Evolutionary conservation across 805 yeast species (phyloP), one percentile per base, ranked within the genome.

Genomic region (Tetrapisispora nanseiensis): DNA sequence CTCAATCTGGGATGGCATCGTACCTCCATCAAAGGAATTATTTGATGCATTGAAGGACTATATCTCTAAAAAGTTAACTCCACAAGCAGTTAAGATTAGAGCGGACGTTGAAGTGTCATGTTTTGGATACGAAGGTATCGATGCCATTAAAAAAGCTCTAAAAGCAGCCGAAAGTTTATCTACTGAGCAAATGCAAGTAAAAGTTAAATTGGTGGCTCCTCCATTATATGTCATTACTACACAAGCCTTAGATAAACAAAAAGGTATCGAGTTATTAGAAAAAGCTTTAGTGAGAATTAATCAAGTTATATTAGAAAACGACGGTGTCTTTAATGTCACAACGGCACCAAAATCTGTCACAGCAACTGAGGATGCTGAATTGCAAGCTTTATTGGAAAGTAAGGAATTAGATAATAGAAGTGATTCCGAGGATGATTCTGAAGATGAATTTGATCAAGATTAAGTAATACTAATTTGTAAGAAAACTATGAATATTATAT

Each of bases 331-430:
- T 64, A 86, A 84, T 52, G 82, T 90, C 50, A 87, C 94, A 42
- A 90, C 89, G 97, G 89, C 95, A 55, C 97, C 98, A 60, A 90
- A 89, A 78, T 97, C 97, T 33, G 97, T 92, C 52, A 87, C 97
- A 43, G 97, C 95, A 46, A 84, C 92, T 46, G 98, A 92, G 64
- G 98, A 92, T 65, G 97, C 96, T 46, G 97, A 89, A 69, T 77
- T 92, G 60, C 95, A 87, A 68, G 95, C 95, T 47, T 76, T 92
- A 51, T 80, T 92, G 77, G 97, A 90, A 69, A 77, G 85, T 62
- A 85, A 86, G 62, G 97, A 86, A 70, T 74, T 82, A 61, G 96
- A 86, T 64, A 89, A 84, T 59, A 78, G 80, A 62, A 80, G 81
- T 56, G 87, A 84, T 45, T 82, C 86, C 38, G 89, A 76, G 26